Evolutionary conservation across 352 stramenopile species (phyloP), one percentile per base, ranked within the genome.

Genomic region (Phytopythium delawarense): DNA sequence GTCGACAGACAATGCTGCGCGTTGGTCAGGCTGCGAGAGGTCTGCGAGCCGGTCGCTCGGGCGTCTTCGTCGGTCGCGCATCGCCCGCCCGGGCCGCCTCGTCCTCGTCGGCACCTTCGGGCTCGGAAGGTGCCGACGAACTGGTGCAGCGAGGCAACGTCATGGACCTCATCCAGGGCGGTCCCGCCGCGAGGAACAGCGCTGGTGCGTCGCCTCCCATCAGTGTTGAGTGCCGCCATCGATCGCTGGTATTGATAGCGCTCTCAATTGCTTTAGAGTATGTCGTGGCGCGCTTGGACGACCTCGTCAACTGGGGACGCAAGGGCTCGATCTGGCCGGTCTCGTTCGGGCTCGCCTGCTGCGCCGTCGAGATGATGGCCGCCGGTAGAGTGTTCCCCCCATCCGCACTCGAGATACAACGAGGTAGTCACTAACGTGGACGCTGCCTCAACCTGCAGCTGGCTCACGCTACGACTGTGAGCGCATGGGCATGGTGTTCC

Each of bases 311-410:
- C 81, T 99, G 96, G 96, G 94, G 91, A 23, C 90, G 96, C 35
- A 78, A 79, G 32, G 89, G 89, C 61, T 99, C 96, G 35, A 56
- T 99, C 39, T 99, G 96, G 96, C 97, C 96, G 25, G 96, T 99
- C 86, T 98, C 96, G 18, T 99, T 99, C 72, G 97, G 97, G 50
- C 77, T 99, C 20, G 97, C 97, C 37, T 99, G 97, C 72, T 99
- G 96, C 67, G 96, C 97, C 44, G 94, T 99, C n/a, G 97, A 99
- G 81, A 99, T 99, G 97, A 99, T 99, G 84, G 81, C 96, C 35
- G 66, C 75, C 11, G 90, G 88, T 57, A 87, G 35, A 28, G 7
- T 39, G 45, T 21, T 44, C n/a, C n/a, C n/a, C n/a, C n/a, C n/a
- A n/a, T n/a, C n/a, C 5, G 62, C 32, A 25, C 23, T 15, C 55